Conservation (phyloP, 2,329 filamentous ascomycete species). For the Cercospora sp. region DNA sequence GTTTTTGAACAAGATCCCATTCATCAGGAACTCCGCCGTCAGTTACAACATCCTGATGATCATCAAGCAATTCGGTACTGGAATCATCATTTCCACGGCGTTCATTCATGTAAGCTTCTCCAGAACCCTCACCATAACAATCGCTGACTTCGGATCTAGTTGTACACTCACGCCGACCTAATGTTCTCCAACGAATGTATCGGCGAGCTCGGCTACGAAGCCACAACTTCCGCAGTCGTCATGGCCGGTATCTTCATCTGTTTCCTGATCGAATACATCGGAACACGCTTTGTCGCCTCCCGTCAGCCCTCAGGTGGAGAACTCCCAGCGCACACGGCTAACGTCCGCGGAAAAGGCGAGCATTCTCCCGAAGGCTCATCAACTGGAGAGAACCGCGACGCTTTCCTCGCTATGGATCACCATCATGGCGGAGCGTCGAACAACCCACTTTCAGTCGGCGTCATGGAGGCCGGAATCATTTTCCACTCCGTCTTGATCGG, state of each 20-base stretch:
- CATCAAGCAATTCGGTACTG: constrained; percentile 71
- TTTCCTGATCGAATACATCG: constrained; percentile 69
- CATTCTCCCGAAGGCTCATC: constrained; percentile 10
- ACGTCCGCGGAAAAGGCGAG: constrained; percentile 9
- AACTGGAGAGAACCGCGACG: constrained; percentile 7
- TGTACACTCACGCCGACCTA: constrained; percentile 70
- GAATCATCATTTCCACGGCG: constrained; percentile 70
- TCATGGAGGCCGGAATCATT: constrained; percentile 78
- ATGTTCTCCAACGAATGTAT: constrained; percentile 74
- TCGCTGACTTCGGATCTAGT: constrained; percentile 43
- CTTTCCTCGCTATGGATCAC: constrained; percentile 51
- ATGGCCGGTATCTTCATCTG: constrained; percentile 74
- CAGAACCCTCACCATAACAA: neutral
- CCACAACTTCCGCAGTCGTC: constrained; percentile 66
- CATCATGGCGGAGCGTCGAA: constrained; percentile 21
- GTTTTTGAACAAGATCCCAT: constrained; percentile 58
- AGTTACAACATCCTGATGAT: constrained; percentile 57
- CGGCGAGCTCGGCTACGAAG: constrained; percentile 66
- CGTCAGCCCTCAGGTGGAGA: constrained; percentile 20
- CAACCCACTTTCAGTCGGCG: constrained; percentile 58
- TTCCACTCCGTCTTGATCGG: constrained; percentile 43
- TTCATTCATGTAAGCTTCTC: constrained; percentile 61
- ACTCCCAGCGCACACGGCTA: constrained; percentile 23
- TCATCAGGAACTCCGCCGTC: constrained; percentile 46
- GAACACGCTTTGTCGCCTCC: constrained; percentile 22